Conservation (phyloP, 148 eudicot genomes). For the Chenopodium album region DNA sequence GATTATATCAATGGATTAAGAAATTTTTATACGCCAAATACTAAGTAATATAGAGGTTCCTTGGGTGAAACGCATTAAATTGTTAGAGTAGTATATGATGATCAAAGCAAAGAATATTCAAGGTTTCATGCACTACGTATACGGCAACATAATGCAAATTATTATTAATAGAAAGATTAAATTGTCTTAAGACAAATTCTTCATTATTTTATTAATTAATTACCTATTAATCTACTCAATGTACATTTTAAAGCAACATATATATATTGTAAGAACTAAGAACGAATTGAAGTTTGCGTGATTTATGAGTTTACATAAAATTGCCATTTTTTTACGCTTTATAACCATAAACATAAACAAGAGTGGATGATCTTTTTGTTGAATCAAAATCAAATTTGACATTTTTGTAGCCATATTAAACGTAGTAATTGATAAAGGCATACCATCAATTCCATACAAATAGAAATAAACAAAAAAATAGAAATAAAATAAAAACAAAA, state of each 20-base stretch:
- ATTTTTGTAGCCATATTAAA: no score
- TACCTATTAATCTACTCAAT: neutral
- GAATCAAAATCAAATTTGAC: no score
- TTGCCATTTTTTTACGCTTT: constrained; percentile 5
- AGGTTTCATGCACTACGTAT: constrained; percentile 18
- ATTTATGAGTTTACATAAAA: neutral
- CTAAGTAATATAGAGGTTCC: constrained; percentile 1
- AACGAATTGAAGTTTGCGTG: constrained; percentile 7
- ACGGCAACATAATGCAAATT: constrained; percentile 17
- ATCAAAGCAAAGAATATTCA: constrained; percentile 29
- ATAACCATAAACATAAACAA: neutral
- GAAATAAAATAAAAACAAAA: no score
- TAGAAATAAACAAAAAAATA: no score
- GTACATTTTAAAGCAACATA: neutral
- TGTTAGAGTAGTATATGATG: constrained; percentile 27
- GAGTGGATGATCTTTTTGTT: neutral
- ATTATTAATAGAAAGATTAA: neutral
- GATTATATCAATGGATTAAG: neutral
- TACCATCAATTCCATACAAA: no score
- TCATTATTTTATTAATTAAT: neutral
- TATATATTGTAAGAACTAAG: neutral
- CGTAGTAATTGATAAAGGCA: no score
- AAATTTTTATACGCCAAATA: no score
- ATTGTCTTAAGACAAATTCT: neutral
- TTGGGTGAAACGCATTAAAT: constrained; percentile 19